These are phyloP conservation scores for Xylaria sp. DNA, from an alignment of 495 filamentous ascomycete species.

Conservation along the genomic window DNA sequence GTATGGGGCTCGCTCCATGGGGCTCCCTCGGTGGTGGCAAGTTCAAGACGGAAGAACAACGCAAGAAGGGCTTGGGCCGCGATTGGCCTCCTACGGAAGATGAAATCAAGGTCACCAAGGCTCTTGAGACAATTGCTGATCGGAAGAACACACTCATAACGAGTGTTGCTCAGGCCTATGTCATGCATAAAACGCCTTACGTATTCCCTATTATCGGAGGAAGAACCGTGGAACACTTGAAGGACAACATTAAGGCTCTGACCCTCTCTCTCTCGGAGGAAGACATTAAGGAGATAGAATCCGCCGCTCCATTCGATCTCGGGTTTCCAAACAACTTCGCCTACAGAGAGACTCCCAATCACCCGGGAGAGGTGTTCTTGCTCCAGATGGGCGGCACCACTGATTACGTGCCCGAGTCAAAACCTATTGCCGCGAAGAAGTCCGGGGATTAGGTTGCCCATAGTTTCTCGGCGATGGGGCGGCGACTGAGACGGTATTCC, in stretches of 20 bases:
- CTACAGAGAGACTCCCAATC: conserved; percentile 46
- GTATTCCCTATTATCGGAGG: conserved; percentile 79
- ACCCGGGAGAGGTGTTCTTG: conserved; percentile 52
- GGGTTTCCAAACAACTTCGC: conserved; percentile 67
- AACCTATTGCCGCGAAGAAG: conserved; percentile 42
- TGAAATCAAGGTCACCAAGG: conserved; percentile 60
- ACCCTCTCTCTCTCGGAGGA: conserved; percentile 60
- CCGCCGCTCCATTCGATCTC: conserved; percentile 64
- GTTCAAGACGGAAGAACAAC: conserved; percentile 63
- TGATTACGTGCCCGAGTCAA: conserved; percentile 50
- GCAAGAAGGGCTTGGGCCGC: conserved; percentile 40
- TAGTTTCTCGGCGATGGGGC: conserved; percentile 10
- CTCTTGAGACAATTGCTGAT: conserved; percentile 65
- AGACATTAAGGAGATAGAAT: conserved; percentile 71
- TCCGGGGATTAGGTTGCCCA: conserved; percentile 40
- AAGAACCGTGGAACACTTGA: conserved; percentile 64
- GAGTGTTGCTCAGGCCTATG: conserved; percentile 74
- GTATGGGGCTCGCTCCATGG: conserved; percentile 75
- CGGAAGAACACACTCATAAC: conserved; percentile 59
- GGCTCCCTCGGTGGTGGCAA: conserved; percentile 68
- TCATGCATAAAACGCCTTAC: conserved; percentile 74
- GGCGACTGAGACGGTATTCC: background rate
- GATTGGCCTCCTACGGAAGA: conserved; percentile 30
- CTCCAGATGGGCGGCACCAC: conserved; percentile 52
- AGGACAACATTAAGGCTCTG: conserved; percentile 72